Base-by-base conservation (phyloP, 2,329 filamentous ascomycete species). In the Paecilomyces fulvus region DNA sequence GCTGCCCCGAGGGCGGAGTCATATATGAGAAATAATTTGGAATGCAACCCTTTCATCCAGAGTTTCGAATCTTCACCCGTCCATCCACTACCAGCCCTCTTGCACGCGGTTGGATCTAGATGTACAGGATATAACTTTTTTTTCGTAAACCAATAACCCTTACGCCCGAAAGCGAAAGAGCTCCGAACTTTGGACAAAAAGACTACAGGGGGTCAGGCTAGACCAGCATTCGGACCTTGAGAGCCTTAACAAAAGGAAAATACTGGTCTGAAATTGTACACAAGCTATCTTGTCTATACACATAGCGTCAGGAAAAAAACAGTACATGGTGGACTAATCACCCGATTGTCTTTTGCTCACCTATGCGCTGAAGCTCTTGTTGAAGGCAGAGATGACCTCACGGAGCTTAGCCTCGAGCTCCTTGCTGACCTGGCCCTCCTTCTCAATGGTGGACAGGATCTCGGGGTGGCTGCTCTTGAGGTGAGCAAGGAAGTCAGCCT, bases 351-450 rank as follows among this genome's bases (percentile, higher is more conserved):
- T 65, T 64, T 67, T 64, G 70, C 67, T 70, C 69, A 73, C 70
- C 70, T 71, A 73, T 67, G 70, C 67, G 69, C 66, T 73, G 85
- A 96, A 97, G 85, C 86, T 90, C 89, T 96, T 95, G 83, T 90
- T 95, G 86, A 96, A 97, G 77, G 72, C 82, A 68, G 69, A 62
- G 70, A 90, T 84, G 70, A 89, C 80, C 59, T 94, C 87, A 83
- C 86, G 89, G 61, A 78, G 69, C 62, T 75, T 67, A 51, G 64
- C 67, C 70, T 79, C 94, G 52, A 91, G 81, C 43, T 96, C 92
- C 86, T 96, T 96, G 88, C 89, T 94, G 75, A 99, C 79, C 63
- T 90, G 83, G 77, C 92, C 92, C 84, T 97, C 91, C 85, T 92
- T 94, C 72, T 95, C 91, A 67, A 99, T 96, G 69, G 84, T 87